These are phyloP conservation scores for Ottelia alismoides DNA, from an alignment of 106 monocot genomes.

Conservation along the genomic window DNA sequence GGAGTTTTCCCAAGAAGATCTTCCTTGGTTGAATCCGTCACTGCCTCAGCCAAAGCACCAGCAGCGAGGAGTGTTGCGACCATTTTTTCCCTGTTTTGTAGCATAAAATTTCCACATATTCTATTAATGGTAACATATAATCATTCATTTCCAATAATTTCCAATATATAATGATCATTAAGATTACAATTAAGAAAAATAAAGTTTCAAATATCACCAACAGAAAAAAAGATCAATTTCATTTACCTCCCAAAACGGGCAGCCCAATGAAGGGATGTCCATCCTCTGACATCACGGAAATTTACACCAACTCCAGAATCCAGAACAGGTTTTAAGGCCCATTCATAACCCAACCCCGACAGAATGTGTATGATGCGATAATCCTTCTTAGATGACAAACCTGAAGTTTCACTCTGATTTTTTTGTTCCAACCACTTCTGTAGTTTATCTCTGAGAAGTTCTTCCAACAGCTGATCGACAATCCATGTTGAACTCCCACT, in stretches of 20 bases:
- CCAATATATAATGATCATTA: too few relatives aligned
- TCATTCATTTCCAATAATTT: too few relatives aligned
- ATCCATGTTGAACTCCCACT: background rate
- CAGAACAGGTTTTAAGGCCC: conserved; percentile 73
- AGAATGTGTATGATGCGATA: conserved; percentile 72
- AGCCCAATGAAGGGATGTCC: conserved; percentile 99
- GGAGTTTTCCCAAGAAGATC: conserved; percentile 62
- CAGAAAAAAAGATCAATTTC: too few relatives aligned
- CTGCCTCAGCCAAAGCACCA: conserved; percentile 48
- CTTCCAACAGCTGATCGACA: conserved; percentile 44
- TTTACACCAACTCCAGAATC: conserved; percentile 64
- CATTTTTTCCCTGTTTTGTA: conserved; percentile 50
- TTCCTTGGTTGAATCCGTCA: conserved; percentile 53
- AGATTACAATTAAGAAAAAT: too few relatives aligned
- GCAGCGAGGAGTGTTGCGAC: conserved; percentile 63
- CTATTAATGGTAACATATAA: too few relatives aligned
- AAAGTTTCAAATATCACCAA: too few relatives aligned
- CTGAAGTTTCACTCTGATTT: conserved; percentile 10
- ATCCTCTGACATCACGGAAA: conserved; percentile 82
- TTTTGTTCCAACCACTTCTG: conserved; percentile 41
- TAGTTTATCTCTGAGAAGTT: conserved; percentile 57
- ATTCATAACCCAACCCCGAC: conserved; percentile 80
- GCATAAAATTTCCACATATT: too few relatives aligned
- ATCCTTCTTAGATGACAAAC: conserved; percentile 51
- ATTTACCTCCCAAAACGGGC: conserved; percentile 83